A percentile compares a stretch with the other conserved stretches of the same genome.
These are phyloP conservation scores for Gynostemma pentaphyllum DNA, from an alignment of 306 rosid genomes.

Conservation along the genomic window DNA sequence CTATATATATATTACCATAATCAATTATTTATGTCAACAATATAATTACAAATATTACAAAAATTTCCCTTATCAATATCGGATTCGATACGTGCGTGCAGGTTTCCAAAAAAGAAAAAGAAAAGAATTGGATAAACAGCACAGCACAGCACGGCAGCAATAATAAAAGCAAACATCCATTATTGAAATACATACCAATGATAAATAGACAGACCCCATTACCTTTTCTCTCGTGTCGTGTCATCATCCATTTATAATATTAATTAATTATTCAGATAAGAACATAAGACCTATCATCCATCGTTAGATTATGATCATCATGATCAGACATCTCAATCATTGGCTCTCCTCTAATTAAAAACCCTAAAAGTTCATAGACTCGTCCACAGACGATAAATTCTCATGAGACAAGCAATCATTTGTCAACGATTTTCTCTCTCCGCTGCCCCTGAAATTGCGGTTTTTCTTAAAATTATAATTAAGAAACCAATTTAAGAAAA, in stretches of 20 bases:
- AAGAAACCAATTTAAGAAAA: too few species aligned
- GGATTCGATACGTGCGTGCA: too few species aligned
- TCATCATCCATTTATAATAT: background rate
- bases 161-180: too few species aligned
- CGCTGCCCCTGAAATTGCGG: constrained; percentile 16
- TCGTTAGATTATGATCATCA: background rate
- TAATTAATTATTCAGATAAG: background rate
- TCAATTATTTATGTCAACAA: too few species aligned
- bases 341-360: background rate
- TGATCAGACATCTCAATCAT: background rate
- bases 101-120: too few species aligned
- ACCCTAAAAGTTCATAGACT: background rate
- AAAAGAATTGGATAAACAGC: too few species aligned
- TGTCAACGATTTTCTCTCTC: background rate
- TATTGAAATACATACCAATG: too few species aligned
- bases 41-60: too few species aligned
- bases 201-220: background rate
- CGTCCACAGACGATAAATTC: background rate
- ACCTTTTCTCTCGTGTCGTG: too few species aligned
- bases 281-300: background rate
- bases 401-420: background rate
- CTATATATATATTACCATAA: too few species aligned
- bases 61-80: too few species aligned
- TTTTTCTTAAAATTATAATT: background rate
- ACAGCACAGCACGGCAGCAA: too few species aligned